Evolutionary conservation across 306 rosid genomes (phyloP).

Genomic region (Acacia crassicarpa): DNA sequence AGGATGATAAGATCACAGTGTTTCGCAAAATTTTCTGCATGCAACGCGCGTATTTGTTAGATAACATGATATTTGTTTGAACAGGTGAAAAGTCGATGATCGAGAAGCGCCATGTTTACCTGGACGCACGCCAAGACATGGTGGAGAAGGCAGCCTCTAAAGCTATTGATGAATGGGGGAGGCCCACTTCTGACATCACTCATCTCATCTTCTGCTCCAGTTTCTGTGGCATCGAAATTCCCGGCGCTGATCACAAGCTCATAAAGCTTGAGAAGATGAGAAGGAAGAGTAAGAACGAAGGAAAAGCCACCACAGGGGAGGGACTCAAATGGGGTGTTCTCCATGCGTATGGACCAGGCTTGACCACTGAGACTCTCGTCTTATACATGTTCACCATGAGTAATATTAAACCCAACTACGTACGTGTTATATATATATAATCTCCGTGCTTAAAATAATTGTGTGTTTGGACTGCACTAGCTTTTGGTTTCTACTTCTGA

Average conservation of each 20-base stretch:
- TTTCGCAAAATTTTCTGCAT: background rate
- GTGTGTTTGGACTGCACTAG: background rate
- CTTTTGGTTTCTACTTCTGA: background rate
- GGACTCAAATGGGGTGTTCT: conserved; percentile 45
- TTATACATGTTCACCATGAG: background rate
- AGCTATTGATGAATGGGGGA: conserved; percentile 48
- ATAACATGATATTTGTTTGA: too few species aligned
- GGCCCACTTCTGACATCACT: conserved; percentile 38
- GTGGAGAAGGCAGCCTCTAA: conserved; percentile 35
- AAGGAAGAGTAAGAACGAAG: conserved; percentile 30
- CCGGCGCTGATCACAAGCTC: conserved; percentile 44
- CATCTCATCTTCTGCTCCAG: conserved; percentile 49
- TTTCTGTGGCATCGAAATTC: too few species aligned
- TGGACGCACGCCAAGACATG: conserved; percentile 37
- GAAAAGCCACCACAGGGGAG: conserved; percentile 33
- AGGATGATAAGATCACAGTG: background rate
- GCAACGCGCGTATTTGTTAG: background rate
- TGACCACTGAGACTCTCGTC: background rate
- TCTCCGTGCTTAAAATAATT: too few species aligned
- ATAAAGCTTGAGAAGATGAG: conserved; percentile 47
- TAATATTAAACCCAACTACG: background rate
- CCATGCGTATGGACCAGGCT: conserved; percentile 31
- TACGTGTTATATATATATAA: too few species aligned
- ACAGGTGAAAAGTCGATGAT: conserved; percentile 37
- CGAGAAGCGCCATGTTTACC: conserved; percentile 37